Evolutionary conservation across 2,329 filamentous ascomycete species (phyloP).

Genomic region (Curvularia sp.): DNA sequence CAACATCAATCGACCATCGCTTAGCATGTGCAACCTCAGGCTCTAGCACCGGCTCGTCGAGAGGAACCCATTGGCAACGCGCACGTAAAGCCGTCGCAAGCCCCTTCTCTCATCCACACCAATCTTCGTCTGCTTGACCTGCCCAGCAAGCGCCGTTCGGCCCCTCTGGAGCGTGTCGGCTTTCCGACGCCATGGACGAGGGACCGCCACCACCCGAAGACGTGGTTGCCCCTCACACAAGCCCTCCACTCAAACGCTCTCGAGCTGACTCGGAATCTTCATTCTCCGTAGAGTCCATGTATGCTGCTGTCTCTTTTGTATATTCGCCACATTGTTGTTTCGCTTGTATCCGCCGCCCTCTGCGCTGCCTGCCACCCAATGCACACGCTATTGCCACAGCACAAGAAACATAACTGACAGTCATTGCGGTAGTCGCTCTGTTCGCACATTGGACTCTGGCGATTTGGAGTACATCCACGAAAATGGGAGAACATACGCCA

Average conservation of each 20-base stretch:
- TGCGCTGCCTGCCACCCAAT: background rate
- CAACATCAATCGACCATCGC: conserved; percentile 34
- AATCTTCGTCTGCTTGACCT: conserved; percentile 25
- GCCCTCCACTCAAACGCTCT: conserved; percentile 43
- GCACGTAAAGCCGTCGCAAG: conserved; percentile 6
- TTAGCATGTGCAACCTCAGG: conserved; percentile 30
- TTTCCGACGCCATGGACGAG: conserved; percentile 48
- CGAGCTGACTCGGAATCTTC: conserved; percentile 44
- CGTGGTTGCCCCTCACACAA: conserved; percentile 45
- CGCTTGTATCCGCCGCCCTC: background rate
- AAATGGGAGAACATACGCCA: conserved; percentile 67
- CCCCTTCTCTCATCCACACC: conserved; percentile 13
- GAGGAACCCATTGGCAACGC: conserved; percentile 17
- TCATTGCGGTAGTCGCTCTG: conserved; percentile 38
- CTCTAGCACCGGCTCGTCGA: conserved; percentile 16
- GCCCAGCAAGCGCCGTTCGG: conserved; percentile 22
- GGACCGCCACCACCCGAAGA: conserved; percentile 48
- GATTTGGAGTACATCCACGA: conserved; percentile 65
- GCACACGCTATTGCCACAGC: background rate
- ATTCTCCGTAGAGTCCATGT: conserved; percentile 44
- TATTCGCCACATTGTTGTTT: background rate
- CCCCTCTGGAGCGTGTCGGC: conserved; percentile 23
- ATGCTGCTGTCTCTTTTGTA: conserved; percentile 27
- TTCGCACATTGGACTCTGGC: conserved; percentile 52
- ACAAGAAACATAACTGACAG: conserved; percentile 12